Evolutionary conservation across 352 stramenopile genomes (phyloP).

Genomic region (Globisporangium spiculum): DNA sequence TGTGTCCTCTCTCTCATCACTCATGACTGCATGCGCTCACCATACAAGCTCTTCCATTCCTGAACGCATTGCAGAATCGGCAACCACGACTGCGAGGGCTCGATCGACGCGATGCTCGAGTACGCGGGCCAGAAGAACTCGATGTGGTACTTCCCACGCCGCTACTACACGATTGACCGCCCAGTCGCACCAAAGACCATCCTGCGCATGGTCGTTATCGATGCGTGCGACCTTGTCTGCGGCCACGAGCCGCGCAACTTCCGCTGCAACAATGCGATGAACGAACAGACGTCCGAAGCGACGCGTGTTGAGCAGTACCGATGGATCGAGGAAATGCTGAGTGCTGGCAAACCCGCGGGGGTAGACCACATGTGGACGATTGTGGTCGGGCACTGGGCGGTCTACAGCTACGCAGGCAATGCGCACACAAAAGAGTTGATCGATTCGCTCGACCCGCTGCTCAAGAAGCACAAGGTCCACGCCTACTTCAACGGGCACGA

Average conservation of each 20-base stretch:
- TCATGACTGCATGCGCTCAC: neutral
- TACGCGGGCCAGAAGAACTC: slow-evolving; percentile 69
- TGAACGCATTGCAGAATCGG: slow-evolving; percentile 46
- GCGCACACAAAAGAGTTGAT: slow-evolving; percentile 79
- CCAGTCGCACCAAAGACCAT: slow-evolving; percentile 80
- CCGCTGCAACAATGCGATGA: slow-evolving; percentile 78
- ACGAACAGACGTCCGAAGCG: slow-evolving; percentile 57
- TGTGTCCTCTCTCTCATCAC: neutral
- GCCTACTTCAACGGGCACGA: slow-evolving; percentile 88
- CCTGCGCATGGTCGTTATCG: slow-evolving; percentile 72
- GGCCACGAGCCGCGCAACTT: slow-evolving; percentile 73
- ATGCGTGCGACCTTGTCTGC: slow-evolving; percentile 82
- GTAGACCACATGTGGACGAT: slow-evolving; percentile 85
- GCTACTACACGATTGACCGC: slow-evolving; percentile 80
- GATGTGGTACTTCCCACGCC: slow-evolving; percentile 74
- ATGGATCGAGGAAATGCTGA: slow-evolving; percentile 72
- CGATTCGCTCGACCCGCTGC: slow-evolving; percentile 57
- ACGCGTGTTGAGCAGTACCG: slow-evolving; percentile 67
- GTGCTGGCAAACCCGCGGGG: slow-evolving; percentile 48
- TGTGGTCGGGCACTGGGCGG: slow-evolving; percentile 80
- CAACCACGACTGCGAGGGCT: slow-evolving; percentile 88
- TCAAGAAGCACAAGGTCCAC: slow-evolving; percentile 82
- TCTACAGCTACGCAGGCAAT: slow-evolving; percentile 85
- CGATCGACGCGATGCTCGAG: slow-evolving; percentile 73
- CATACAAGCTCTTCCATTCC: neutral